phyloP scores from a whole-genome alignment of 352 stramenopile species.

The Phytophthora cryptogea region DNA sequence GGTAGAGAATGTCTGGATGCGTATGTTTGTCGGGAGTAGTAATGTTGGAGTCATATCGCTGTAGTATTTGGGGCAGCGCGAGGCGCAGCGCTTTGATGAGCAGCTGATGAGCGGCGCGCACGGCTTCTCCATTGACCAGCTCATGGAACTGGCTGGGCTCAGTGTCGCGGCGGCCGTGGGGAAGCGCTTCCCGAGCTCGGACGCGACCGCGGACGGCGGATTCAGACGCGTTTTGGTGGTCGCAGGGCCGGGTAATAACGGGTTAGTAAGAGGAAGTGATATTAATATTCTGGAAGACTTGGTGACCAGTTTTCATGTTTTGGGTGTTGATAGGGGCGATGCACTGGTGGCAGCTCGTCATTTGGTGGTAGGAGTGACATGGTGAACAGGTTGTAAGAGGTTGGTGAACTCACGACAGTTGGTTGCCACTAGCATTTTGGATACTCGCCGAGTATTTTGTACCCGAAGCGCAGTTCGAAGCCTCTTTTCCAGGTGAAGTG shows the following conservation, averaged over 20 bases:
- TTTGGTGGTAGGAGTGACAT: conserved; percentile 70
- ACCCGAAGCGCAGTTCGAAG: conserved; percentile 92
- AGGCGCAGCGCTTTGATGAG: conserved; percentile 87
- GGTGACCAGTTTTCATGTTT: not conserved
- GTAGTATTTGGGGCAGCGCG: conserved; percentile 72
- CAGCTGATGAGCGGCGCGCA: conserved; percentile 88
- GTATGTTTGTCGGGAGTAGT: too few relatives aligned
- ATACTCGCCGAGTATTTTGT: conserved; percentile 93
- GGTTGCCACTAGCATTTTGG: conserved; percentile 91
- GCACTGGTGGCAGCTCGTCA: conserved; percentile 98
- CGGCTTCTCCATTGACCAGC: conserved; percentile 95
- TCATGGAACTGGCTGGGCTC: conserved; percentile 99
- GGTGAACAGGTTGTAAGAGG: not conserved
- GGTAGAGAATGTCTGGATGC: not conserved
- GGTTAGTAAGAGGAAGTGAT: conserved; percentile 41
- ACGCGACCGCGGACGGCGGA: not conserved
- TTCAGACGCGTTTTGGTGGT: conserved; percentile 90
- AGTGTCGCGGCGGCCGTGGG: conserved; percentile 92
- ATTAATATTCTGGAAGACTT: not conserved
- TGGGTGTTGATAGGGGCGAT: conserved; percentile 82
- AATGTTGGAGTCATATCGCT: too few relatives aligned
- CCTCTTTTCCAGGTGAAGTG: conserved; percentile 72
- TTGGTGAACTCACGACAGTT: not conserved
- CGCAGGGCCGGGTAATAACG: conserved; percentile 98
- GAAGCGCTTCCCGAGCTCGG: conserved; percentile 56